Percentiles rank a stretch among this genome's conserved stretches.
These are phyloP conservation scores for Carex scoparia DNA, from an alignment of 176 grass and related monocot species.

Conservation along the genomic window DNA sequence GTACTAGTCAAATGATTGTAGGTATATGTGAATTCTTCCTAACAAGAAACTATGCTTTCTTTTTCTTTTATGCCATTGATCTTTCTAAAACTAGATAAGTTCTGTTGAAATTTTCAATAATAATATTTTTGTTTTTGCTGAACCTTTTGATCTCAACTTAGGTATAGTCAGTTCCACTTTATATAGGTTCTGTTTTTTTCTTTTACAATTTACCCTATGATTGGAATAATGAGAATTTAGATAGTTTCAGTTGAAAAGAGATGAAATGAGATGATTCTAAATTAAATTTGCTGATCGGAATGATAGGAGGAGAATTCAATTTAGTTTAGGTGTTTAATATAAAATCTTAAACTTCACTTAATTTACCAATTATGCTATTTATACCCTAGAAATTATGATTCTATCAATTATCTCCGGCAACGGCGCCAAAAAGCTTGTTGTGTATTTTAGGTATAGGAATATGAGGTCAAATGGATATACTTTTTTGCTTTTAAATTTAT, in stretches of 20 bases:
- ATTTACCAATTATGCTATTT: too few relatives aligned
- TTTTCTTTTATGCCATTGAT: background rate
- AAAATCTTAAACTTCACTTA: background rate
- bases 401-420: too few relatives aligned
- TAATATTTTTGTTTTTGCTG: background rate
- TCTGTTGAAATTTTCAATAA: background rate
- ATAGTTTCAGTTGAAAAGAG: background rate
- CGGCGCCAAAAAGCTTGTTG: too few relatives aligned
- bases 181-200: background rate
- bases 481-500: too few relatives aligned
- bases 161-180: background rate
- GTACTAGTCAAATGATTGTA: background rate
- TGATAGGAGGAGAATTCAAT: background rate
- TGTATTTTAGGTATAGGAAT: too few relatives aligned
- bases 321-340: background rate
- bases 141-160: background rate
- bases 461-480: too few relatives aligned
- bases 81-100: background rate
- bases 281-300: background rate
- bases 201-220: background rate
- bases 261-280: background rate
- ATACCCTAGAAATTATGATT: too few relatives aligned
- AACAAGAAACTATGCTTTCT: background rate
- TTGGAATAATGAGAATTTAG: background rate
- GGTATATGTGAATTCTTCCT: background rate